A percentile compares a stretch with the other conserved stretches of the same genome.
phyloP scores from a whole-genome alignment of 768 basidiomycete genomes.

The Filobasidium wieringae region DNA sequence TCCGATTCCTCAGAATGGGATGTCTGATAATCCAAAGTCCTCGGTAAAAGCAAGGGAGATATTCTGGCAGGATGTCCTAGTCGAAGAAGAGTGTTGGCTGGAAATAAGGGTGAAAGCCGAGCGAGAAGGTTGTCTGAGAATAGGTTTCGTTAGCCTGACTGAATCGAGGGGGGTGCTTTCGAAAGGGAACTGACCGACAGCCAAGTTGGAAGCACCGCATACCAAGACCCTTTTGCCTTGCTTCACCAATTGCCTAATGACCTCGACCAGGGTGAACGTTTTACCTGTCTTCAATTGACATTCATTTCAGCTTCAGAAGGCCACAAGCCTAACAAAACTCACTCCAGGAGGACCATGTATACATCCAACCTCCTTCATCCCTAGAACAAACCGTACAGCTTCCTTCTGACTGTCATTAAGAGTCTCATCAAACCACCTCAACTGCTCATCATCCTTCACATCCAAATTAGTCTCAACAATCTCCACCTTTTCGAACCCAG shows the following conservation, averaged over 20 bases:
- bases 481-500: background rate
- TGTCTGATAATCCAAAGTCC: conserved; percentile 42
- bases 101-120: conserved; percentile 47
- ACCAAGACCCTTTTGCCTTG: conserved; percentile 54
- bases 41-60: conserved; percentile 46
- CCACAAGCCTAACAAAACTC: conserved; percentile 1
- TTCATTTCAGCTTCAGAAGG: background rate
- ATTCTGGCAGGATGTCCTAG: conserved; percentile 93
- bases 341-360: conserved; percentile 94
- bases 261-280: conserved; percentile 87
- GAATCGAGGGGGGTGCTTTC: background rate
- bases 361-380: conserved; percentile 69
- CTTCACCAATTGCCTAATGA: conserved; percentile 63
- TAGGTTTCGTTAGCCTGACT: no score
- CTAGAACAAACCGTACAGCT: conserved; percentile 72
- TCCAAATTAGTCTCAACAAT: conserved; percentile 38
- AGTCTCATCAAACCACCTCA: conserved; percentile 60
- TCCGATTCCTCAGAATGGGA: conserved; percentile 49
- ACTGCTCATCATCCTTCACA: background rate
- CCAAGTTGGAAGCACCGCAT: conserved; percentile 86
- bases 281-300: conserved; percentile 63
- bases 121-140: conserved; percentile 73
- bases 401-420: conserved; percentile 75
- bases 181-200: conserved; percentile 45
- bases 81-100: conserved; percentile 51